Evolutionary conservation across 2,329 filamentous ascomycete species (phyloP), one percentile per base, ranked within the genome.

Genomic region (Sodiomyces alkalinus): DNA sequence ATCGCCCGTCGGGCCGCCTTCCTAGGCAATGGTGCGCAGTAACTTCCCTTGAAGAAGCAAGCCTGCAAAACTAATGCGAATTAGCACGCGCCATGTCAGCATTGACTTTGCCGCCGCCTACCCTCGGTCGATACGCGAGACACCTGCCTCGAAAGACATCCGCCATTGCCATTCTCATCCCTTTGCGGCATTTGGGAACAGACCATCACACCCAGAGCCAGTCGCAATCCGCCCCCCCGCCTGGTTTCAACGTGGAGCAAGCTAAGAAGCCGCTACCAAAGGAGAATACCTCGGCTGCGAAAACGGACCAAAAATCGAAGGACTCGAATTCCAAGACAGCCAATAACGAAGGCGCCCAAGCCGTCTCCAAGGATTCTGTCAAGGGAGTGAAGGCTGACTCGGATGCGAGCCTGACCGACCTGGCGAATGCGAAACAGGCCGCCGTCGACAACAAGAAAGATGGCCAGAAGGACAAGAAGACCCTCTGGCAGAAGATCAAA

Each of bases 401-500:
- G 23, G 42, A 58, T 12, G 63, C 46, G 9, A 54, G 53, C 11
- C 52, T 82, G 41, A 62, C 61, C 11, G 74, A 80, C 44, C 54
- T 82, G 20, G 71, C 68, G 5, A 63, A 64, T 7, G 62, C 66
- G 38, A 82, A 78, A 55, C 63, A 75, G 39, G 70, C 68, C 29
- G 49, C 63, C 1, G 52, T 67, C 7, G 64, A 71, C 32, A 73
- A 74, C 46, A 66, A 71, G 39, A 66, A 71, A 39, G 72, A 80
- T 19, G 45, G 51, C 32, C 55, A 74, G 41, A 78, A 80, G 52
- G 75, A 80, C 36, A 68, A 77, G 42, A 83, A 86, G 61, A 93
- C 86, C 0, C 27, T 96, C 2, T 78, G 74, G 54, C 81, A 96
- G 52, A 92, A 86, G 59, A 75, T 98, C 47, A 98, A 93, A 67